Base-by-base conservation (phyloP, 768 basidiomycete species). In the Naganishia antarctica region DNA sequence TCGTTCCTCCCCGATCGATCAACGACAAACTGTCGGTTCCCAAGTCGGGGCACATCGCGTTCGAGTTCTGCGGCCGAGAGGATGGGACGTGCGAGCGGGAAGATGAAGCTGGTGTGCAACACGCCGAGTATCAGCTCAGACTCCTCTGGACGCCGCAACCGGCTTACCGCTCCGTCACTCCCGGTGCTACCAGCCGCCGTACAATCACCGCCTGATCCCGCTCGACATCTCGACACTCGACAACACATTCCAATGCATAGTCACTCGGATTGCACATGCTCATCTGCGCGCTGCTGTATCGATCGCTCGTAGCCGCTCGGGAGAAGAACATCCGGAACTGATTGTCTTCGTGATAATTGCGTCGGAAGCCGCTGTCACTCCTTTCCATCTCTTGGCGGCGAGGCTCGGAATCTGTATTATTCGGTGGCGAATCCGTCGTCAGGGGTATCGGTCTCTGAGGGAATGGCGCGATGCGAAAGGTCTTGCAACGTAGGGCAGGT, bases 131-230 rank as follows among this genome's bases (percentile, higher is more conserved):
- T 26, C 13, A 31, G n/a, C 4, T 60, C 58, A 34, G 15, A 15
- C n/a, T 40, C 29, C 25, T 21, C 25, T 2, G 13, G 15, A 21
- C 31, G 45, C n/a, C 13, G 88, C 77, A 49, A 89, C 41, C 11
- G 3, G 68, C 83, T 65, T 70, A 87, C 91, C 91, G 82, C 48
- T 86, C 84, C 13, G 87, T 91, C 3, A 90, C 89, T 5, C 92
- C 91, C 43, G 92, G 91, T 0, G 91, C 84, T n/a, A 94, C 85
- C 12, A 86, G 81, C 16, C 84, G 82, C 0, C 82, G 81, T 4
- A 65, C 63, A 1, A 60, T 15, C 12, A 71, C 51, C 4, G 29
- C 15, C 13, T 41, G 67, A 28, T 34, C 37, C 44, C 31, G 53
- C 40, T 62, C 34, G 26, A 48, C 32, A 21, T 49, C 47, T 18